These are phyloP conservation scores for Lentinula guzmanii DNA, from an alignment of 768 basidiomycete genomes.

Conservation along the genomic window DNA sequence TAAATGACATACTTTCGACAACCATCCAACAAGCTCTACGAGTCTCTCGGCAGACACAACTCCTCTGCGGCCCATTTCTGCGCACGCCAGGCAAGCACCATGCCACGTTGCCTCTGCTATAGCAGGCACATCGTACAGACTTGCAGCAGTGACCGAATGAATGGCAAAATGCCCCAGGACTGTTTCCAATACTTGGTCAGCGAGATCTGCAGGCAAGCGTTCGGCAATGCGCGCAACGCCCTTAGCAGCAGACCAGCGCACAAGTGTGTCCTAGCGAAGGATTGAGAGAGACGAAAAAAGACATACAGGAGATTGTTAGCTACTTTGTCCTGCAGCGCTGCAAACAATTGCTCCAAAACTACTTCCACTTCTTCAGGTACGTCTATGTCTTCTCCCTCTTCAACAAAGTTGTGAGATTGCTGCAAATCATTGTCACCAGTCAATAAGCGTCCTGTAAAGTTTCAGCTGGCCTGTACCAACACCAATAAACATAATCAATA, in stretches of 20 bases:
- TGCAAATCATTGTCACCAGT: conserved; percentile 14
- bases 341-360: conserved; percentile 67
- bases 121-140: conserved; percentile 65
- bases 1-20: conserved; percentile 59
- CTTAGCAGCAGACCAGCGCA: conserved; percentile 94
- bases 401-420: conserved; percentile 1
- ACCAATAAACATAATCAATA: conserved; percentile 15
- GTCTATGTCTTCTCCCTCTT: conserved; percentile 43
- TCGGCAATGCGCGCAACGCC: conserved; percentile 81
- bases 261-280: conserved; percentile 73
- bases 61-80: conserved; percentile 85
- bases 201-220: conserved; percentile 70
- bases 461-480: neutral
- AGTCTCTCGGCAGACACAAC: conserved; percentile 57
- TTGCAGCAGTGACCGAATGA: conserved; percentile 60
- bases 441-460: conserved; percentile 23
- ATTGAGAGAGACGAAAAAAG: neutral
- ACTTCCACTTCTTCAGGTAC: conserved; percentile 76
- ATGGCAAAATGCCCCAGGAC: conserved; percentile 72
- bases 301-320: conserved; percentile 8
- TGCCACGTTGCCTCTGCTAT: conserved; percentile 91
- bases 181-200: conserved; percentile 77
- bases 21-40: conserved; percentile 65
- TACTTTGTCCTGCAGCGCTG: conserved; percentile 77
- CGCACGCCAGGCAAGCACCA: conserved; percentile 86